phyloP scores from a whole-genome alignment of 164 flowering plant species.

The Paratinospora sagittata region DNA sequence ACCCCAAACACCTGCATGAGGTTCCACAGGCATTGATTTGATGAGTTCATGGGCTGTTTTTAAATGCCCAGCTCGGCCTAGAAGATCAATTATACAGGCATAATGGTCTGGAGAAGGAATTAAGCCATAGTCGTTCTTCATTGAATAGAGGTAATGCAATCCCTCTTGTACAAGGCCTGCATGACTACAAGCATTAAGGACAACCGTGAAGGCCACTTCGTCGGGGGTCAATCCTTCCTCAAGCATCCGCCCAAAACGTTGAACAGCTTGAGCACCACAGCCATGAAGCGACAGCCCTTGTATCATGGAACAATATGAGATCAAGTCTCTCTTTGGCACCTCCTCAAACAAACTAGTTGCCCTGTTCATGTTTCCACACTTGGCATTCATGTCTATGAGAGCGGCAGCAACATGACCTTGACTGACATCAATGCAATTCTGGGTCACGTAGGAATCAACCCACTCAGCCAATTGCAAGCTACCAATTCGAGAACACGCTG shows the following conservation, averaged over 20 bases:
- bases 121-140: slow-evolving; percentile 33
- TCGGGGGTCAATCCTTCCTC: slow-evolving; percentile 52
- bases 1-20: slow-evolving; percentile 60
- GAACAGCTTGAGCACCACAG: slow-evolving; percentile 39
- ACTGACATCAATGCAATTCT: slow-evolving; percentile 26
- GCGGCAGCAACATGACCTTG: slow-evolving; percentile 43
- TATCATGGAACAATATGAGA: slow-evolving; percentile 57
- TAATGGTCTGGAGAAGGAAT: slow-evolving; percentile 55
- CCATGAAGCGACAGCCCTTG: slow-evolving; percentile 60
- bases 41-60: slow-evolving; percentile 49
- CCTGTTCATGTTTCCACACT: slow-evolving; percentile 59
- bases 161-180: slow-evolving; percentile 67
- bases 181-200: slow-evolving; percentile 54
- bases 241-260: slow-evolving; percentile 46
- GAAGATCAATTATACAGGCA: slow-evolving; percentile 61
- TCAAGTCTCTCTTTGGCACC: slow-evolving; percentile 5
- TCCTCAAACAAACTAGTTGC: slow-evolving; percentile 23
- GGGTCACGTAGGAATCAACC: slow-evolving; percentile 37
- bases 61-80: slow-evolving; percentile 47
- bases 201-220: slow-evolving; percentile 58
- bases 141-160: slow-evolving; percentile 33
- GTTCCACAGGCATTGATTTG: slow-evolving; percentile 44
- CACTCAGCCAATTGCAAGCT: slow-evolving; percentile 38
- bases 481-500: slow-evolving; percentile 59
- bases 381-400: slow-evolving; percentile 63